These are phyloP conservation scores for Fomitopsis pulvina DNA, from an alignment of 768 basidiomycete genomes.

Conservation along the genomic window DNA sequence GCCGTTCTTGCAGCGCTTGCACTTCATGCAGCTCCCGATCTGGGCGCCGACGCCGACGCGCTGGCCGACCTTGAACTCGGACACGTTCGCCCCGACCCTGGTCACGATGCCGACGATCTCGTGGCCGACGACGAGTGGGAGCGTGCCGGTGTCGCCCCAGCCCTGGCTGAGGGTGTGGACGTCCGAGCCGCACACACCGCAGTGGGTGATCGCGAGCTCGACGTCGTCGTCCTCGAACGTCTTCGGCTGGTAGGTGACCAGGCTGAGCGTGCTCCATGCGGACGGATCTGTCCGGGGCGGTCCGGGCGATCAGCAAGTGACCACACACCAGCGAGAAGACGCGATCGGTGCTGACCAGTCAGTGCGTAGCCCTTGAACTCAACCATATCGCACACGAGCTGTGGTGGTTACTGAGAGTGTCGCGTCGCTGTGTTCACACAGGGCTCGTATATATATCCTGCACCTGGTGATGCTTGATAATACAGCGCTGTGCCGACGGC, in stretches of 20 bases:
- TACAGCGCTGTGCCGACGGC: not conserved
- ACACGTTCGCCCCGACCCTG: conserved; percentile 45
- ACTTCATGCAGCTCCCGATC: conserved; percentile 43
- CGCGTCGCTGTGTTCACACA: not conserved
- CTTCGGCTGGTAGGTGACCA: conserved; percentile 46
- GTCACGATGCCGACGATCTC: conserved; percentile 49
- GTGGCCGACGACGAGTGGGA: conserved; percentile 27
- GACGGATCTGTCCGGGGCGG: conserved; percentile 10
- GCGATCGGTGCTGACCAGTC: conserved; percentile 2
- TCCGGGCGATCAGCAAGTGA: not conserved
- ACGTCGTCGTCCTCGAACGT: conserved; percentile 43
- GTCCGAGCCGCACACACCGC: conserved; percentile 44
- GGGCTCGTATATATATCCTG: not conserved
- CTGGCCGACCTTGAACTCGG: conserved; percentile 49
- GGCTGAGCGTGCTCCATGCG: conserved; percentile 32
- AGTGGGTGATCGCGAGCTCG: conserved; percentile 44
- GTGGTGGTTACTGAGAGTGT: not conserved
- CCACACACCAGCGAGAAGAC: not conserved
- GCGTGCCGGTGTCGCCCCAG: conserved; percentile 20
- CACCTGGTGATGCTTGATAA: not conserved
- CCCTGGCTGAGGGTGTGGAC: conserved; percentile 36
- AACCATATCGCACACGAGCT: not conserved
- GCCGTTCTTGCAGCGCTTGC: conserved; percentile 38
- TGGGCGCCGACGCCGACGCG: conserved; percentile 45
- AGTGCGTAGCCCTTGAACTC: conserved; percentile 19